phyloP scores from a whole-genome alignment of 371 early-diverging fungal species.

The Rhizopus sp. region DNA sequence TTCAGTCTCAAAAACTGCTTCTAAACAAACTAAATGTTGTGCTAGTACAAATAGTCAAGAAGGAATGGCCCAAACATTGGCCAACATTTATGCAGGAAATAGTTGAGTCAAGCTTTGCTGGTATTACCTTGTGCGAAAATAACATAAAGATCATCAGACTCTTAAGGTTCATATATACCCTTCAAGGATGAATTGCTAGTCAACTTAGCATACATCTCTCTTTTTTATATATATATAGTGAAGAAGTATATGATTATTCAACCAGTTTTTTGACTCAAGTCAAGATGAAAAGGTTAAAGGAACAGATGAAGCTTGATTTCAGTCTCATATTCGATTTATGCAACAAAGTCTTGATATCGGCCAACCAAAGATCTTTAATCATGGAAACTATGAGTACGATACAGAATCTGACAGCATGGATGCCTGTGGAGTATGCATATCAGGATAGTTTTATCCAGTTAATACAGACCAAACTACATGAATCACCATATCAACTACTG shows the following conservation, averaged over 20 bases:
- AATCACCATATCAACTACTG: constrained; percentile 3
- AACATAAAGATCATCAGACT: constrained; percentile 96
- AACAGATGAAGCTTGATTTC: constrained; percentile 92
- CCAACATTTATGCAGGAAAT: constrained; percentile 97
- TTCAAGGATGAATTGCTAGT: background rate
- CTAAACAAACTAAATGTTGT: constrained; percentile 88
- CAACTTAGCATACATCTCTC: background rate
- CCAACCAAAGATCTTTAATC: constrained; percentile 67
- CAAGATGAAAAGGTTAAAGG: constrained; percentile 84
- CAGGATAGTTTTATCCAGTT: constrained; percentile 17
- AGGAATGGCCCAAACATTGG: constrained; percentile 99
- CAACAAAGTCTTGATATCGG: constrained; percentile 80
- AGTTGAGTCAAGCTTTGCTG: constrained; percentile 83
- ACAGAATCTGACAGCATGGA: constrained; percentile 26
- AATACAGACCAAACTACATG: constrained; percentile 10
- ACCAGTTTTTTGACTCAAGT: constrained; percentile 92
- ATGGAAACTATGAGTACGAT: constrained; percentile 87
- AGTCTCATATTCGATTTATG: constrained; percentile 93
- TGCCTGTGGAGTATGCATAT: constrained; percentile 22
- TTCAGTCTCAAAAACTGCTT: constrained; percentile 66
- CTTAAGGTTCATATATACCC: constrained; percentile 61
- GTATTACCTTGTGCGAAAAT: constrained; percentile 93
- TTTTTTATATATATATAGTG: constrained; percentile 56
- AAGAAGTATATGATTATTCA: constrained; percentile 95
- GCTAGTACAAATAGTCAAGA: constrained; percentile 96